Evolutionary conservation across 306 rosid species (phyloP), one percentile per base, ranked within the genome.

Genomic region (Leucaena leucocephala): DNA sequence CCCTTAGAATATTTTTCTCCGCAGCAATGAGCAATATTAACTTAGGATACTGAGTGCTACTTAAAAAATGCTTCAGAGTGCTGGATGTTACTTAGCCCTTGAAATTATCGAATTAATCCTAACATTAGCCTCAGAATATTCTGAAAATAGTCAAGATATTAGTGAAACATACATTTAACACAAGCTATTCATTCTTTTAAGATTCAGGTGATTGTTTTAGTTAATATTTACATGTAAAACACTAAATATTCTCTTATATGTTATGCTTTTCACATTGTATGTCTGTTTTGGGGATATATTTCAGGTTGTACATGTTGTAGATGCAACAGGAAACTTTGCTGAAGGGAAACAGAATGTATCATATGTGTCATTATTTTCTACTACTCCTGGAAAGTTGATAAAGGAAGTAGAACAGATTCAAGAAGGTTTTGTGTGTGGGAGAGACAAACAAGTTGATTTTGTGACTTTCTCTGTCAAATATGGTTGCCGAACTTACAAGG

Each of bases 281-380:
- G 4, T 35, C 38, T 36, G 6, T 73, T 73, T 55, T 70, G 58
- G 75, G 50, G 67, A 12, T 19, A 19, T 11, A 55, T 81, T 78
- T 78, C 87, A 95, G 99, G 98, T 91, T 80, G 99, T 95, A 45
- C 99, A 95, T 81, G 91, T 95, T 65, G 97, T 95, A 75, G 98
- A 95, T 61, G 69, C 94, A 76, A 89, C 94, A 2, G 79, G 65
- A 77, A 84, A 66, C 62, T 67, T 72, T 76, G 84, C 83, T 81
- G 92, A 74, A 79, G 80, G 81, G 57, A 83, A 78, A 36, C 82
- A 79, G 79, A 87, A 86, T 81, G 78, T 33, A 40, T 91, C 98
- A 35, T 91, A 85, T 75, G 84, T 93, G 54, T 95, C 97, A 66
- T 81, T 95, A 38, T 95, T 86, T 85, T 95, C 99, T 79, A 80